Evolutionary conservation across 345 rosid genomes (phyloP).

Genomic region (Durio zibethinus): DNA sequence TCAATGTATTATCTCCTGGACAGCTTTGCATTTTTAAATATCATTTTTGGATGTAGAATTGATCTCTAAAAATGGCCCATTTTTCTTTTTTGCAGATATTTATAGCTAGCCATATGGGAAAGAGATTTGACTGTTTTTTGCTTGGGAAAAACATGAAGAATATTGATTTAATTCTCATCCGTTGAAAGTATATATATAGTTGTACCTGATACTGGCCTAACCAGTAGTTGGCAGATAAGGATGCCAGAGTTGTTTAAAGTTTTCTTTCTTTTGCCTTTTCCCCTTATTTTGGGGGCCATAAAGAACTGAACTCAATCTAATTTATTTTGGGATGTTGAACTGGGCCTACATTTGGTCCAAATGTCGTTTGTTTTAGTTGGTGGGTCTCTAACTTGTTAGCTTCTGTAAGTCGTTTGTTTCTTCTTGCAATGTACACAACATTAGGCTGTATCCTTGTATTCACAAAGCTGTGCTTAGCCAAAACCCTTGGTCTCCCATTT

Average conservation of each 20-base stretch:
- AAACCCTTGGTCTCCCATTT: neutral
- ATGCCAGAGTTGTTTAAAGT: neutral
- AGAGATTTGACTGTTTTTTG: constrained; percentile 10
- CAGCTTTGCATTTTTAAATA: neutral
- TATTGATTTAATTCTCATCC: constrained; percentile 13
- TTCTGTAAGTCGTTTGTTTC: constrained; percentile 11
- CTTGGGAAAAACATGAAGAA: constrained; percentile 10
- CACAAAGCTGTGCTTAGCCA: neutral
- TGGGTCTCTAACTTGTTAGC: constrained; percentile 9
- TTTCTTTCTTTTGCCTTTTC: neutral
- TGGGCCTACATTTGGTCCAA: constrained; percentile 7
- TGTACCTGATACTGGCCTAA: constrained; percentile 16
- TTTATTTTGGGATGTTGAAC: constrained; percentile 15
- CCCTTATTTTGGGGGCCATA: neutral
- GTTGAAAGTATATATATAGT: constrained; percentile 22
- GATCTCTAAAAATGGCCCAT: neutral
- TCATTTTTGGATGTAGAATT: neutral
- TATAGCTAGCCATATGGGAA: constrained; percentile 31
- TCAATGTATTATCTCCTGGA: neutral
- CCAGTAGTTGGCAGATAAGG: constrained; percentile 11
- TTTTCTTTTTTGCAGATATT: constrained; percentile 22
- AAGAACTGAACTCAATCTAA: constrained; percentile 8
- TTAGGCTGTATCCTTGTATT: constrained; percentile 8
- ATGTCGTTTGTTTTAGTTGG: constrained; percentile 4
- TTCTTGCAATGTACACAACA: constrained; percentile 17